These are phyloP conservation scores for Fraxinus greggii DNA, from an alignment of 305 asterid genomes.

Conservation along the genomic window DNA sequence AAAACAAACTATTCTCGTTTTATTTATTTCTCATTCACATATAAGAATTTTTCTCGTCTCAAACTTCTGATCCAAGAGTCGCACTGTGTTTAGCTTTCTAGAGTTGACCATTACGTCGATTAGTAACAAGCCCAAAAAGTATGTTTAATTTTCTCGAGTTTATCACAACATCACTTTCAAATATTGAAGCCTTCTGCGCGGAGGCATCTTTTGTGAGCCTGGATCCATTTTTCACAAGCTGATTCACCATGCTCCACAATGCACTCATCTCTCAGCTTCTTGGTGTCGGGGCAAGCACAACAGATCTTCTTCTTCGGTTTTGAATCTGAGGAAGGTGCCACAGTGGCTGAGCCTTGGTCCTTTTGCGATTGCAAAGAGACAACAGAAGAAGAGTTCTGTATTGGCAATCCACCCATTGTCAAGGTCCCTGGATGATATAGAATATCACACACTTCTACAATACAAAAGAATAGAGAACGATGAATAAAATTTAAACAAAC, in stretches of 20 bases:
- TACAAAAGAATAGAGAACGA: neutral
- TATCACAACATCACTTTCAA: slow-evolving; percentile 15
- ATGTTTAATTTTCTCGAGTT: neutral
- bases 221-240: slow-evolving; percentile 78
- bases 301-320: slow-evolving; percentile 87
- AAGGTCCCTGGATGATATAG: slow-evolving; percentile 6
- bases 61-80: neutral
- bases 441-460: neutral
- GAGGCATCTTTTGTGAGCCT: slow-evolving; percentile 84
- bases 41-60: neutral
- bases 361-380: slow-evolving; percentile 42
- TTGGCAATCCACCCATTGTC: slow-evolving; percentile 58
- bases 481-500: neutral
- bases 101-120: neutral
- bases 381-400: slow-evolving; percentile 42
- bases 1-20: neutral
- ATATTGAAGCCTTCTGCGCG: slow-evolving; percentile 94
- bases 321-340: slow-evolving; percentile 39
- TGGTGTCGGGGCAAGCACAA: slow-evolving; percentile 95
- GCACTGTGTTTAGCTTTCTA: neutral
- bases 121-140: neutral
- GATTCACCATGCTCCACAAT: slow-evolving; percentile 84
- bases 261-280: slow-evolving; percentile 86
- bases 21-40: neutral
- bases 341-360: slow-evolving; percentile 44